Base-by-base conservation (phyloP, 345 rosid species). In the Kernera saxatilis region DNA sequence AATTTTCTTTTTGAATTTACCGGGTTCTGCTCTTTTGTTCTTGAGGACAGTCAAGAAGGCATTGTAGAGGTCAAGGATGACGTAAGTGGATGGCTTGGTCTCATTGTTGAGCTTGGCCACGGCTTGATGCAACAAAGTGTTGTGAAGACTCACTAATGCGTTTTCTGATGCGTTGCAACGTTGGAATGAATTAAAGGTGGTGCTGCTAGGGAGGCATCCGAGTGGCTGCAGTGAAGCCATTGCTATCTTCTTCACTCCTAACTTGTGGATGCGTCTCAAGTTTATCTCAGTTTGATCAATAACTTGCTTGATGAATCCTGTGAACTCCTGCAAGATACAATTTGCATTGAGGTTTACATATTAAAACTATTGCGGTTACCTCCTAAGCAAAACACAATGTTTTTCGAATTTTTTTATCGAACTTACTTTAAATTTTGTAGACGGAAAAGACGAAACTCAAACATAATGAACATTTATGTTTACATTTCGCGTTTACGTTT, bases 191-290 rank as follows among this genome's bases (percentile, higher is more conserved):
- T 52, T 41, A 1, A 11, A 12, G 5, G 3, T 1, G 1, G 97
- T 83, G 55, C 23, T 52, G 0, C 0, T 19, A 21, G 98, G 98
- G 45, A 91, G 88, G 72, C 98, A 93, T 1, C 98, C 97, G 33
- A 87, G 58, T 7, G 98, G 98, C 21, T 75, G 85, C 15, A 93
- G 61, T 21, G 76, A 64, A 5, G 80, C 55, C 11, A 86, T 80
- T 0, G 59, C 82, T 32, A 93, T 55, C 76, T 80, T 91, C 37
- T 76, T 79, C 53, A 88, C 87, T 60, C 98, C 98, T 56, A 83
- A 40, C 45, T 22, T 61, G 25, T 84, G 78, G 37, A 93, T 78
- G 5, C 83, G 76, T 32, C 81, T 80, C 71, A 87, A 10, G 75
- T 91, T 77, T 67, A 67, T 23, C 3, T 68, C 74, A 0, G 79